These are phyloP conservation scores for Spironucleus salmonicida DNA, from an alignment of 208 protist genomes.

Conservation along the genomic window DNA sequence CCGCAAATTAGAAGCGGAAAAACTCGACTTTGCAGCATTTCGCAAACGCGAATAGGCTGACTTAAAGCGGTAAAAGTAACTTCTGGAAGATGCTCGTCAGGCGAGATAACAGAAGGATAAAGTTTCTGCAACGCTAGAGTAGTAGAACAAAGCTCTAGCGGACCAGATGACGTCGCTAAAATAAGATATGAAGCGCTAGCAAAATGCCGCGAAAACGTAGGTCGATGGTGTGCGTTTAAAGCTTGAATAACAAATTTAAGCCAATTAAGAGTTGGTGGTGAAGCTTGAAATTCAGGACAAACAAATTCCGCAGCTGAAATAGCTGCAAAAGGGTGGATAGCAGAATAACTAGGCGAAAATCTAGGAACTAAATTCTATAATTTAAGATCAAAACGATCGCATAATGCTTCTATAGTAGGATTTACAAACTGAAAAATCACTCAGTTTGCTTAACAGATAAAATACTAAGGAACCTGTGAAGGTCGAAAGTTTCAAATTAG, in stretches of 20 bases:
- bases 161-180: not conserved
- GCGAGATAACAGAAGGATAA: not conserved
- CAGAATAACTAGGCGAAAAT: too few relatives aligned
- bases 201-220: not conserved
- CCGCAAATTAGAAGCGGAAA: too few relatives aligned
- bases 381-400: too few relatives aligned
- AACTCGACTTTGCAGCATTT: too few relatives aligned
- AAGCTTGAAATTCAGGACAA: not conserved
- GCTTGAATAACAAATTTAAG: not conserved
- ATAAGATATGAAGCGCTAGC: not conserved
- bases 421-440: too few relatives aligned
- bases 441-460: too few relatives aligned
- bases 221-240: not conserved
- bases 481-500: too few relatives aligned
- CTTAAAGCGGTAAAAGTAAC: not conserved
- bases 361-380: too few relatives aligned
- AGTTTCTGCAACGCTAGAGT: not conserved
- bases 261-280: not conserved
- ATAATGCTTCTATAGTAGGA: too few relatives aligned
- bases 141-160: not conserved
- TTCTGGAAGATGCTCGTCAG: not conserved
- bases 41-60: not conserved
- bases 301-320: too few relatives aligned
- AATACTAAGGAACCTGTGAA: too few relatives aligned
- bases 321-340: too few relatives aligned